Percentiles rank a stretch among this genome's conserved stretches.
These are phyloP conservation scores for Prunus armeniaca DNA, from an alignment of 306 rosid species.

Conservation along the genomic window DNA sequence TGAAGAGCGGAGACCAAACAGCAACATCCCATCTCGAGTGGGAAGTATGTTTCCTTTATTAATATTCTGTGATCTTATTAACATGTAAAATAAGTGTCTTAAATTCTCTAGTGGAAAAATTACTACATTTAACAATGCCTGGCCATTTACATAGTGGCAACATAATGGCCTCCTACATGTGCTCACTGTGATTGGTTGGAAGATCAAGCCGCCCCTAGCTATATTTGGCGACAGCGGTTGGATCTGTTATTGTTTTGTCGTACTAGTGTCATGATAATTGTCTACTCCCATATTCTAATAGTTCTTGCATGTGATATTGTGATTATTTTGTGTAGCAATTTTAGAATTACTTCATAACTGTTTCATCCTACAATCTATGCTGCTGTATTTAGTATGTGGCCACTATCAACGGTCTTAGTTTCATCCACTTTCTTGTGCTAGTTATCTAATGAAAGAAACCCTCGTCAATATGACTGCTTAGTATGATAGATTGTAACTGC, in stretches of 20 bases:
- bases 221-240: neutral
- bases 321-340: neutral
- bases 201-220: neutral
- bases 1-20: constrained; percentile 94
- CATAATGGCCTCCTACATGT: neutral
- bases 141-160: neutral
- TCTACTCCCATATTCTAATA: no score
- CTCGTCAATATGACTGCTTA: neutral
- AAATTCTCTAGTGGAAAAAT: neutral
- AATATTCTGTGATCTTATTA: neutral
- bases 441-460: neutral
- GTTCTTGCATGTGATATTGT: neutral
- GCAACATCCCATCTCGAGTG: constrained; percentile 72
- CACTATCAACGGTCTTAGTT: neutral
- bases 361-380: neutral
- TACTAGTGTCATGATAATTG: neutral
- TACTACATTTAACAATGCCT: neutral
- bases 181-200: constrained; percentile 5
- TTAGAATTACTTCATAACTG: neutral
- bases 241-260: neutral
- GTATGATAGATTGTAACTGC: neutral
- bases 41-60: constrained; percentile 53
- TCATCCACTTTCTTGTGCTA: neutral
- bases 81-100: neutral
- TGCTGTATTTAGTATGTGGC: neutral